Evolutionary conservation across 139 green algal genomes (phyloP).

Genomic region (Chlamydomonas sp.): DNA sequence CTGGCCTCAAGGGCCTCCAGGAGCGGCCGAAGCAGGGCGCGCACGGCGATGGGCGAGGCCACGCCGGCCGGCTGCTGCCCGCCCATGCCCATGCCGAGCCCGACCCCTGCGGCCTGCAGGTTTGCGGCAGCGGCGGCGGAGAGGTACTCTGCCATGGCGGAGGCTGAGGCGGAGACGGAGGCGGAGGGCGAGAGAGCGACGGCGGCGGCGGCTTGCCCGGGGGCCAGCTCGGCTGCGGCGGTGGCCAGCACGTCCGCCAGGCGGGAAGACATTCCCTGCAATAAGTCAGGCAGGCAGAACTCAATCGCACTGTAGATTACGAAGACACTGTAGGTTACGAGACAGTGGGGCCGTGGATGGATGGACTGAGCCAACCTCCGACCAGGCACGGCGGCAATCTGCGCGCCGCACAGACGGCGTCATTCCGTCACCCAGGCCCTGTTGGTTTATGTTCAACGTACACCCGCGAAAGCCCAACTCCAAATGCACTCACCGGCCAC

Average conservation of each 20-base stretch:
- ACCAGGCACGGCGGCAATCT: too few species aligned
- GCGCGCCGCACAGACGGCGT: too few species aligned
- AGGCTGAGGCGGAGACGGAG: neutral
- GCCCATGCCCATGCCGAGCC: too few species aligned
- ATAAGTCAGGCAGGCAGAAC: neutral
- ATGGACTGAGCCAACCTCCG: too few species aligned
- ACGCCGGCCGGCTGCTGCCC: neutral
- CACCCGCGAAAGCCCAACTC: neutral
- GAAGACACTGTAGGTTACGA: too few species aligned
- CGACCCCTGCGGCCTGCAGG: too few species aligned
- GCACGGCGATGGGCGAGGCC: slow-evolving; percentile 23
- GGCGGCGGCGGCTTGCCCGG: neutral
- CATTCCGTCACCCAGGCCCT: too few species aligned
- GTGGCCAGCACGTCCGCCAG: slow-evolving; percentile 23
- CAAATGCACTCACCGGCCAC: slow-evolving; percentile 16
- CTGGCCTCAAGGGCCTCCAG: slow-evolving; percentile 10
- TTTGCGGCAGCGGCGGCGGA: neutral
- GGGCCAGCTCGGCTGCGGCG: neutral
- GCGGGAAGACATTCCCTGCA: slow-evolving; percentile 29
- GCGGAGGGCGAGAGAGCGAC: neutral
- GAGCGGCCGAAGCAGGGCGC: slow-evolving; percentile 22
- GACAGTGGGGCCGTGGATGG: too few species aligned
- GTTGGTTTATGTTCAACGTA: too few species aligned
- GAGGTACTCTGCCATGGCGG: neutral
- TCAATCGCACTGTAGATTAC: too few species aligned